These are phyloP conservation scores for Pseudotsuga menziesii DNA, from an alignment of 75 land plant genomes.

Conservation along the genomic window DNA sequence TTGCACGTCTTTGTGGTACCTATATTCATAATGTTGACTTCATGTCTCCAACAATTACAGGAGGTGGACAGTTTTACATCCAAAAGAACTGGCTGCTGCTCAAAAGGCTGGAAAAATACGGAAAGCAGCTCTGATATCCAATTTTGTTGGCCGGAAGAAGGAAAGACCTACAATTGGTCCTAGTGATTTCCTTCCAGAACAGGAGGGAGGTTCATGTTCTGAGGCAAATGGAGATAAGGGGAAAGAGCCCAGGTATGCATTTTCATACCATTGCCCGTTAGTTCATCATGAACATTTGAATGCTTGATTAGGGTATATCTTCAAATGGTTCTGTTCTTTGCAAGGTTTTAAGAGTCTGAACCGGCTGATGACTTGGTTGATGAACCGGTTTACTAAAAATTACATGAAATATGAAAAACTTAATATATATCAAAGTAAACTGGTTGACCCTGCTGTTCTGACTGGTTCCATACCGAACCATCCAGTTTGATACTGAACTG, in stretches of 20 bases:
- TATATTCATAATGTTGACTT: not conserved
- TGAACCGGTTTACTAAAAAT: not conserved
- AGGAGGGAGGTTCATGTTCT: not conserved
- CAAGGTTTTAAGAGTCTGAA: not conserved
- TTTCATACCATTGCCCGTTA: not conserved
- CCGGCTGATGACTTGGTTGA: not conserved
- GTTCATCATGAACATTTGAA: not conserved
- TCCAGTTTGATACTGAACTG: too few species aligned
- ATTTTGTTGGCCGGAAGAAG: conserved; percentile 77
- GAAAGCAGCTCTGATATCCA: conserved; percentile 56
- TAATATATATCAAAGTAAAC: too few species aligned
- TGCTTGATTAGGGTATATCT: not conserved
- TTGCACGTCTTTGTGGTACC: not conserved
- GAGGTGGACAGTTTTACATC: conserved; percentile 79
- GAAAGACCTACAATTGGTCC: conserved; percentile 79
- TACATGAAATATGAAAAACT: too few species aligned
- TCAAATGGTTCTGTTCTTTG: not conserved
- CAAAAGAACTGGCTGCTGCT: conserved; percentile 48
- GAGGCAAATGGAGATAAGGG: conserved; percentile 4
- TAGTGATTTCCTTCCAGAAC: conserved; percentile 48
- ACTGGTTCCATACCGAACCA: too few species aligned
- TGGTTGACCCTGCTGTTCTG: too few species aligned
- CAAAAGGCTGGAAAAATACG: conserved; percentile 56
- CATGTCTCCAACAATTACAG: conserved; percentile 23
- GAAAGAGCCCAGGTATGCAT: not conserved